A percentile compares a stretch with the other conserved stretches of the same genome.
These are phyloP conservation scores for Breviolum minutum DNA, from an alignment of 73 alveolate genomes.

Conservation along the genomic window DNA sequence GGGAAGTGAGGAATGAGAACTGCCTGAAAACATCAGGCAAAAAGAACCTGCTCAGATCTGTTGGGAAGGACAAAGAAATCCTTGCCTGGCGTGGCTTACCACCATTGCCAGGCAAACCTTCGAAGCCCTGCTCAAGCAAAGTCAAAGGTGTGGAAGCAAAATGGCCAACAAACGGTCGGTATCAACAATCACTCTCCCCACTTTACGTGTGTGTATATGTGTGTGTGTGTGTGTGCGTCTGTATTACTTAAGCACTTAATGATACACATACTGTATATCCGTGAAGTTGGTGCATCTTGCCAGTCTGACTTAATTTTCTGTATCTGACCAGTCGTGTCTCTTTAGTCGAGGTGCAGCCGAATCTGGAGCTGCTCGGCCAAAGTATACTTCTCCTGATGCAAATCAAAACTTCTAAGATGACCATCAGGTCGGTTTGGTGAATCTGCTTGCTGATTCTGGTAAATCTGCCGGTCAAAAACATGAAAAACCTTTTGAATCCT, in stretches of 20 bases:
- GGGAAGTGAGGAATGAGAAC: neutral
- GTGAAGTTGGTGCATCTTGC: no score
- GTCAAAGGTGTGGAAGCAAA: neutral
- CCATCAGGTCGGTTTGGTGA: neutral
- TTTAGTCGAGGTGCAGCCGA: constrained; percentile 1
- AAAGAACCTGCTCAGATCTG: neutral
- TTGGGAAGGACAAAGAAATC: neutral
- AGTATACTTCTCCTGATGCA: constrained; percentile 21
- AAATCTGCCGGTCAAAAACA: no score
- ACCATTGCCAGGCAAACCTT: neutral
- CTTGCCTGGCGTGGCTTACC: constrained; percentile 35
- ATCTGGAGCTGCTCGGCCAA: constrained; percentile 45
- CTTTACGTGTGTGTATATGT: no score
- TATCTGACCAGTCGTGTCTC: no score
- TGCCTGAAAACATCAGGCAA: neutral
- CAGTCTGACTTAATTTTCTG: no score
- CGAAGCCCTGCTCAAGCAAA: constrained; percentile 17
- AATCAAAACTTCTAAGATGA: neutral
- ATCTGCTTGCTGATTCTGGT: neutral
- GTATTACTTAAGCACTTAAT: no score
- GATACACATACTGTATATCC: no score
- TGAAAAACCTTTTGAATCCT: no score
- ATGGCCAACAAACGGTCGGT: no score
- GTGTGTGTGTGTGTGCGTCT: no score
- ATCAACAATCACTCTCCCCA: no score